phyloP scores from a whole-genome alignment of 164 flowering plant genomes.

The Nymphaea thermarum region DNA sequence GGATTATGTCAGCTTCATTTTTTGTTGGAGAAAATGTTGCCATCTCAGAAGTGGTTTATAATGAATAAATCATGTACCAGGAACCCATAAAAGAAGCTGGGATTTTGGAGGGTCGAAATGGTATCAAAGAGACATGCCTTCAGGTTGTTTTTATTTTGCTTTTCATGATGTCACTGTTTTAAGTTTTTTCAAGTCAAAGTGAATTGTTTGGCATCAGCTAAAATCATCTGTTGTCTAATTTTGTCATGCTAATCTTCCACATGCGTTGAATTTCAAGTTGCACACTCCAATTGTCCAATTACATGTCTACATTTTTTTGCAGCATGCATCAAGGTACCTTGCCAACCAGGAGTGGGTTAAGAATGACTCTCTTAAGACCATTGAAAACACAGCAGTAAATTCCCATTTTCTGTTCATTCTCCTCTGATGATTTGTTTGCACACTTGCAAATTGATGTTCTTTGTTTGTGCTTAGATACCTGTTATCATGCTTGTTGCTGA shows the following conservation, averaged over 20 bases:
- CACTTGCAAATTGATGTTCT: conserved; percentile 1
- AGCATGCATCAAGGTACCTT: conserved; percentile 99
- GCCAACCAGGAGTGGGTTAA: conserved; percentile 99
- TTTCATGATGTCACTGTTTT: too few species aligned
- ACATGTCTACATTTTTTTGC: conserved; percentile 3
- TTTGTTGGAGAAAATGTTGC: too few species aligned
- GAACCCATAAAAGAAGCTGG: conserved; percentile 99
- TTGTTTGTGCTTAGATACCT: conserved; percentile 50
- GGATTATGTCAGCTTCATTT: conserved; percentile 1
- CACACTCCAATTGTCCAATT: too few species aligned
- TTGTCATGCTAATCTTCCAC: too few species aligned
- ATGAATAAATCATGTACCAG: conserved; percentile 18
- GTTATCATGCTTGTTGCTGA: conserved; percentile 94
- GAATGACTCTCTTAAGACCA: conserved; percentile 86
- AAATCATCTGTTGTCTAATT: too few species aligned
- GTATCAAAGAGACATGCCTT: conserved; percentile 96
- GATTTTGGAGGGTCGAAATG: conserved; percentile 95
- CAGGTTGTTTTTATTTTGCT: conserved; percentile 37
- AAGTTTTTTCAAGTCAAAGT: too few species aligned
- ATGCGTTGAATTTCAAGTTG: too few species aligned
- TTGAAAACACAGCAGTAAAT: conserved; percentile 94
- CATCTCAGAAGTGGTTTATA: too few species aligned
- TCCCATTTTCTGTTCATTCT: neutral
- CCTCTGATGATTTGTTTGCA: neutral
- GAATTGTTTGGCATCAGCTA: too few species aligned